A percentile compares a stretch with the other conserved stretches of the same genome.
Evolutionary conservation across 176 grass and related monocot species (phyloP).

Genomic region (Neostapfia colusana): DNA sequence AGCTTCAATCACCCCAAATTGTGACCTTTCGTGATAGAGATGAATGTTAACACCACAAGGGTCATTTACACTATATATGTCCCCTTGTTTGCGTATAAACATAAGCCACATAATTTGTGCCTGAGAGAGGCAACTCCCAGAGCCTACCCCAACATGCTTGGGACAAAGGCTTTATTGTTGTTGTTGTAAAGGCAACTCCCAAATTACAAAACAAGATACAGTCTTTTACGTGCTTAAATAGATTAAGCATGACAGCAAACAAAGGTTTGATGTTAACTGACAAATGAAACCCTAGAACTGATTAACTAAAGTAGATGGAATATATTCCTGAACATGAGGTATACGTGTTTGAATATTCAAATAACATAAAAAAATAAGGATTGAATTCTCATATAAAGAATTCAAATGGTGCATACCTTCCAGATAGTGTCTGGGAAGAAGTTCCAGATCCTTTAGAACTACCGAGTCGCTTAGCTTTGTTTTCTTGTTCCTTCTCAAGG

Average conservation of each 20-base stretch:
- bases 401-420: conserved; percentile 49
- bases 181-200: conserved; percentile 11
- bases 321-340: not conserved
- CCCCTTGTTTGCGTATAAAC: not conserved
- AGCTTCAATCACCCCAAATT: no score
- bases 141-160: no score
- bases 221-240: not conserved
- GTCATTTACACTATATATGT: no score
- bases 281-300: conserved; percentile 5
- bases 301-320: not conserved
- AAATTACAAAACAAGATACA: not conserved
- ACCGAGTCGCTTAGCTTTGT: conserved; percentile 61
- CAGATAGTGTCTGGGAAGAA: conserved; percentile 52
- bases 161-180: no score
- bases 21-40: no score
- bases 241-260: not conserved
- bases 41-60: no score
- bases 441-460: conserved; percentile 66
- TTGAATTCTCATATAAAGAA: conserved; percentile 26
- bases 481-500: conserved; percentile 77
- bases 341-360: not conserved
- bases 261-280: not conserved
- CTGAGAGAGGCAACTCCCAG: conserved; percentile 14
- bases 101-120: not conserved
- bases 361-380: not conserved